Conservation (phyloP, 164 flowering plant species). For the Vitis rupestris region DNA sequence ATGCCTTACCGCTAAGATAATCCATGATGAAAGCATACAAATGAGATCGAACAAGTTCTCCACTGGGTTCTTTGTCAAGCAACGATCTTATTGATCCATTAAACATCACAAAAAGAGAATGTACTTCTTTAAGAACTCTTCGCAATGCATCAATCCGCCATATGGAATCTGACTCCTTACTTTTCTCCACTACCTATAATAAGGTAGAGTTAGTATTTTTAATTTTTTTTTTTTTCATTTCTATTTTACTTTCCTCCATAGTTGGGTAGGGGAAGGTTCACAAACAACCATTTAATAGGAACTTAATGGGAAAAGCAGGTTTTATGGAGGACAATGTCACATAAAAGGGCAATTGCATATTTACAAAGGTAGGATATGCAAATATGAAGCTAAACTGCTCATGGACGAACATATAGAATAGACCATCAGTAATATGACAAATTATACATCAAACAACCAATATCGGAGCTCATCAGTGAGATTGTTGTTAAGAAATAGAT, state of each 20-base stretch:
- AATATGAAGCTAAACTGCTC: no score
- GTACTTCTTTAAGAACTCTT: conserved; percentile 82
- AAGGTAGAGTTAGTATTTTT: conserved; percentile 8
- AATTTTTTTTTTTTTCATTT: neutral
- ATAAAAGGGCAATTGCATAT: no score
- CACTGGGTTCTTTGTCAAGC: conserved; percentile 86
- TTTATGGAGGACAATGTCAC: no score
- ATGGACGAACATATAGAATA: no score
- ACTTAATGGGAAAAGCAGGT: neutral
- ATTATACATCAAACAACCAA: no score
- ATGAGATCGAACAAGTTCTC: conserved; percentile 68
- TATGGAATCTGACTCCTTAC: conserved; percentile 66
- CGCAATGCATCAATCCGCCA: conserved; percentile 77
- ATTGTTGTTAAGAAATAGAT: neutral
- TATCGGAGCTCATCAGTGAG: neutral
- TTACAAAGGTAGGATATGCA: no score
- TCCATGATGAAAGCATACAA: conserved; percentile 81
- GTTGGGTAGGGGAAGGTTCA: no score
- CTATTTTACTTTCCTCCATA: no score
- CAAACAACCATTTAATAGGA: neutral
- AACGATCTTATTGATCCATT: conserved; percentile 79
- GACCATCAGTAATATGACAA: no score
- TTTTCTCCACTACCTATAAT: conserved; percentile 82
- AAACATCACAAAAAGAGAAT: conserved; percentile 90
- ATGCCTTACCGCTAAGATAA: conserved; percentile 72